phyloP scores from a whole-genome alignment of 495 filamentous ascomycete genomes.

The Cetradonia linearis region DNA sequence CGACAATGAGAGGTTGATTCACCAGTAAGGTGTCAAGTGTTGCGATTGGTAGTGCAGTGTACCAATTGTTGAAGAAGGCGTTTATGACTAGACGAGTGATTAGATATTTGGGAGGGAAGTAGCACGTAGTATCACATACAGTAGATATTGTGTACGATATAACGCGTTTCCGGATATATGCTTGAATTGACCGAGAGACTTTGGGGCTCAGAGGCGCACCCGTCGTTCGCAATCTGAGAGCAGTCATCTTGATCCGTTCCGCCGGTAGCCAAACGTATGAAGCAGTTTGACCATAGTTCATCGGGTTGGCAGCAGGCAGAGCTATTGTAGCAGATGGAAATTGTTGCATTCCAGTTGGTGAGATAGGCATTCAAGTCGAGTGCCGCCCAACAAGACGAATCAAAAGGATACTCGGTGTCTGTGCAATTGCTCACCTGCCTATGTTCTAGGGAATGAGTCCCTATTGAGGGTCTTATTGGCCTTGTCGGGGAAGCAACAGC shows the following conservation, averaged over 20 bases:
- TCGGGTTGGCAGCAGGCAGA: not conserved
- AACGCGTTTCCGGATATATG: not conserved
- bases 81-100: not conserved
- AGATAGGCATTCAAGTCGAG: not conserved
- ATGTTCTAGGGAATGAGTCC: not conserved
- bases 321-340: not conserved
- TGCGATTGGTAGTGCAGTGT: slow-evolving; percentile 4
- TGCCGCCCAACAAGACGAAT: not conserved
- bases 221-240: not conserved
- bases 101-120: not conserved
- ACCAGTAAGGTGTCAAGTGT: not conserved
- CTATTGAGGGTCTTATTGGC: too few relatives aligned
- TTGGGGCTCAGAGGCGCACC: not conserved
- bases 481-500: not conserved
- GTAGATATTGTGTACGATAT: slow-evolving; percentile 5
- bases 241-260: not conserved
- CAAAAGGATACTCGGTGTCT: not conserved
- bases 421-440: not conserved
- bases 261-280: not conserved
- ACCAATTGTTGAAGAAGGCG: slow-evolving; percentile 8
- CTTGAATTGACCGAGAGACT: not conserved
- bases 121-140: not conserved
- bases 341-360: not conserved
- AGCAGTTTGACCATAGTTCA: slow-evolving; percentile 6
- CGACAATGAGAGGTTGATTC: slow-evolving; percentile 6